Evolutionary conservation across 176 grass and related monocot genomes (phyloP).

Genomic region (Phyllostachys edulis): DNA sequence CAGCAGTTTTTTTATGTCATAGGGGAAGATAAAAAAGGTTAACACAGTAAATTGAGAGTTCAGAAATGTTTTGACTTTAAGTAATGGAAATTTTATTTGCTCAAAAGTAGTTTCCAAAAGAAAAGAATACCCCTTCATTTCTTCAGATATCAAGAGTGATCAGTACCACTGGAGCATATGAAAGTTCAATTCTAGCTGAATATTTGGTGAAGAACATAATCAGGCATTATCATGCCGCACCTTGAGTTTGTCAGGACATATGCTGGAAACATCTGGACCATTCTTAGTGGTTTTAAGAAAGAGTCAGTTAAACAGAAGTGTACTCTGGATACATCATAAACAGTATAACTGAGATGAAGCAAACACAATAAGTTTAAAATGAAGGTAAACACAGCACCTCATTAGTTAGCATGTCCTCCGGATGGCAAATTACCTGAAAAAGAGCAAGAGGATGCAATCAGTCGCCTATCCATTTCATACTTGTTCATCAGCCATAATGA

Average conservation of each 20-base stretch:
- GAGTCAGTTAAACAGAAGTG: not conserved
- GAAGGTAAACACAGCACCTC: slow-evolving; percentile 49
- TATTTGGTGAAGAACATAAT: not conserved
- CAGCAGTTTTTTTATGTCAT: not conserved
- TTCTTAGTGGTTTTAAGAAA: not conserved
- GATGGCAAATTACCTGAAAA: slow-evolving; percentile 63
- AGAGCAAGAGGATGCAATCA: slow-evolving; percentile 1
- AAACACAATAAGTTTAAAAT: not conserved
- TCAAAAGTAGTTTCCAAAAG: not conserved
- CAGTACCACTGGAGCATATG: not conserved
- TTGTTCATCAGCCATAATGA: not conserved
- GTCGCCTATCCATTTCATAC: not conserved
- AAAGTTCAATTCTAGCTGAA: not conserved
- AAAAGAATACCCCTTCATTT: not conserved
- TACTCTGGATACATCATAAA: not conserved
- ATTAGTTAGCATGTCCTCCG: slow-evolving; percentile 34
- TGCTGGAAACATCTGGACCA: not conserved
- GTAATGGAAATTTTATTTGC: not conserved
- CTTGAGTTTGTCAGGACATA: slow-evolving; percentile 15
- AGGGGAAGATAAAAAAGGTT: not conserved
- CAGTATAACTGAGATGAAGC: not conserved
- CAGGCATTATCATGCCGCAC: not conserved
- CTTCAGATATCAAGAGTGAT: not conserved
- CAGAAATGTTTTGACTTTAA: not conserved
- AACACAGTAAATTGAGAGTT: not conserved